Evolutionary conservation across 2,329 filamentous ascomycete species (phyloP).

Genomic region (Rutstroemia sp.): DNA sequence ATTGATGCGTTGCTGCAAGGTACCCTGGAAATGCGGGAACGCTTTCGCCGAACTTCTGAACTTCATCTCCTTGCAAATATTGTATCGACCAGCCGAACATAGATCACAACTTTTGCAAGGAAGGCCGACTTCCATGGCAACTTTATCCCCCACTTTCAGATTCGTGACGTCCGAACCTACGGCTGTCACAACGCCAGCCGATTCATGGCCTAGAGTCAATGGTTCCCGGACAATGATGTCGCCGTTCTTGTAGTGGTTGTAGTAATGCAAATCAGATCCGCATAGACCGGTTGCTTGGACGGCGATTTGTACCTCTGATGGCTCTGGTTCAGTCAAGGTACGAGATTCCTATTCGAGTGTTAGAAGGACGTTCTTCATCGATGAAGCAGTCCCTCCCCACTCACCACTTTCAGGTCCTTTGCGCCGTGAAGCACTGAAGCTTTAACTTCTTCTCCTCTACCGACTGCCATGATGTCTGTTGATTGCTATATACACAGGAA

Average conservation of each 20-base stretch:
- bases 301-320: conserved; percentile 69
- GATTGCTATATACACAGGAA: neutral
- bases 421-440: conserved; percentile 29
- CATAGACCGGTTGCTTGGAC: conserved; percentile 94
- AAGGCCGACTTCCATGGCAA: conserved; percentile 90
- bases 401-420: conserved; percentile 29
- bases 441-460: conserved; percentile 17
- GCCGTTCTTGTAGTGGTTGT: conserved; percentile 89
- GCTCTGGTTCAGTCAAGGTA: conserved; percentile 18
- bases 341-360: conserved; percentile 24
- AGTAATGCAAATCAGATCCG: conserved; percentile 96
- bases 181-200: conserved; percentile 74
- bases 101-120: conserved; percentile 86
- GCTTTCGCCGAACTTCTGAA: conserved; percentile 31
- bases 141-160: conserved; percentile 78
- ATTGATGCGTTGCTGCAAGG: conserved; percentile 50
- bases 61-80: conserved; percentile 65
- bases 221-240: conserved; percentile 86
- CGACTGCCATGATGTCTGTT: neutral
- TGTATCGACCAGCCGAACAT: conserved; percentile 86
- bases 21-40: conserved; percentile 31
- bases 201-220: conserved; percentile 92
- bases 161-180: conserved; percentile 69
- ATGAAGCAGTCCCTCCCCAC: neutral
- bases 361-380: neutral